phyloP scores from a whole-genome alignment of 345 rosid genomes.

The Brassica juncea region DNA sequence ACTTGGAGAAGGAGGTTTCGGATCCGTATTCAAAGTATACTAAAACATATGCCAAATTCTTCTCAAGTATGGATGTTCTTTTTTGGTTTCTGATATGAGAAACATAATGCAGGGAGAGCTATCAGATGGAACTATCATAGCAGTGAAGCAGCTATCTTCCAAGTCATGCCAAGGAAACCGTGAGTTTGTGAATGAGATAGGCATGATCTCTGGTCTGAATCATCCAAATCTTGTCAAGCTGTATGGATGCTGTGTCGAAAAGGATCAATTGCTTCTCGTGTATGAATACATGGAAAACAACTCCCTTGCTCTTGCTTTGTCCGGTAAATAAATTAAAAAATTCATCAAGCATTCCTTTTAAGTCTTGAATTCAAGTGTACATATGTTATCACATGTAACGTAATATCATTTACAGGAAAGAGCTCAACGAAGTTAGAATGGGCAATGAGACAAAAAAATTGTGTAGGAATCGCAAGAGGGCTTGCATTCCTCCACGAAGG shows the following conservation, averaged over 20 bases:
- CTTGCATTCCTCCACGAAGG: conserved; percentile 60
- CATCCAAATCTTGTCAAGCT: conserved; percentile 49
- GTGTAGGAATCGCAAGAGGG: conserved; percentile 65
- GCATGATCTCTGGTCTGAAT: conserved; percentile 45
- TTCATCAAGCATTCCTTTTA: not conserved
- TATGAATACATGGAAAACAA: conserved; percentile 53
- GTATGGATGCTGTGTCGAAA: conserved; percentile 27
- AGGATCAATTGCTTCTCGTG: conserved; percentile 37
- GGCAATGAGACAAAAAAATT: conserved; percentile 51
- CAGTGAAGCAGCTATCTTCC: conserved; percentile 48
- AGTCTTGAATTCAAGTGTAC: not conserved
- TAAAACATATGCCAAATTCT: not conserved
- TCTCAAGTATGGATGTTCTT: not conserved
- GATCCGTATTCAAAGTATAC: conserved; percentile 31
- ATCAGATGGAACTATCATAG: conserved; percentile 34
- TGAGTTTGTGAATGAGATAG: conserved; percentile 47
- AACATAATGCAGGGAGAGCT: conserved; percentile 5
- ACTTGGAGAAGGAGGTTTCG: conserved; percentile 42
- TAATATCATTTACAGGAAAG: not conserved
- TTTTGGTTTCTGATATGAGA: not conserved
- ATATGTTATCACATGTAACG: not conserved
- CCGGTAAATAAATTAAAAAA: conserved; percentile 13
- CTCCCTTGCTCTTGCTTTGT: conserved; percentile 39
- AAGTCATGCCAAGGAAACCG: conserved; percentile 48
- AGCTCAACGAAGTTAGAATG: conserved; percentile 44